Evolutionary conservation across 139 green algal species (phyloP).

Genomic region (Coelastrella sp.): DNA sequence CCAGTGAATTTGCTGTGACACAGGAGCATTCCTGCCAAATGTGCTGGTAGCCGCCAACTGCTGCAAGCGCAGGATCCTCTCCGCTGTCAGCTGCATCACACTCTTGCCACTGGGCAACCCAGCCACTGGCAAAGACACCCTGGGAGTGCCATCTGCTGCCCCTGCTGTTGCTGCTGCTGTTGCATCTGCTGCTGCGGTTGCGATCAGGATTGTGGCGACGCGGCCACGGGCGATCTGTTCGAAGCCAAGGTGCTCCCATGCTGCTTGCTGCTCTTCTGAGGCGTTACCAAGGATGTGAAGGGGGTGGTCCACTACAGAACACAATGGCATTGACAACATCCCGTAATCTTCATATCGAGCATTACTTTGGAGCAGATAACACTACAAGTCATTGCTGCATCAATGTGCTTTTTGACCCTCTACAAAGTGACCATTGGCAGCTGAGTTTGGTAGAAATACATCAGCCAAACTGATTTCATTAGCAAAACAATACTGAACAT

Average conservation of each 20-base stretch:
- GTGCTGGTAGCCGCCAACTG: conserved; percentile 59
- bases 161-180: background rate
- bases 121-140: conserved; percentile 82
- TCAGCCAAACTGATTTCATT: too few relatives aligned
- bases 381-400: too few relatives aligned
- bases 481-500: too few relatives aligned
- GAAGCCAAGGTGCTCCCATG: conserved; percentile 50
- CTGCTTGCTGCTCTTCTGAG: conserved; percentile 3
- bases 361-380: too few relatives aligned
- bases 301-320: conserved; percentile 24
- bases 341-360: too few relatives aligned
- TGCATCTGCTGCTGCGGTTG: conserved; percentile 24
- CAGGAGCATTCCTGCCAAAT: conserved; percentile 21
- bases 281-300: background rate
- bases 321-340: too few relatives aligned
- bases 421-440: too few relatives aligned
- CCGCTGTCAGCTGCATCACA: conserved; percentile 91
- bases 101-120: conserved; percentile 91
- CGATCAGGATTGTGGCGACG: conserved; percentile 81
- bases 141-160: conserved; percentile 5
- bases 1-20: conserved; percentile 58
- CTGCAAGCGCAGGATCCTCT: conserved; percentile 85
- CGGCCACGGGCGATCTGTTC: conserved; percentile 65
- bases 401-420: too few relatives aligned
- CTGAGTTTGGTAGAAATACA: background rate